phyloP scores from a whole-genome alignment of 352 stramenopile species.

The Elongisporangium undulatum region DNA sequence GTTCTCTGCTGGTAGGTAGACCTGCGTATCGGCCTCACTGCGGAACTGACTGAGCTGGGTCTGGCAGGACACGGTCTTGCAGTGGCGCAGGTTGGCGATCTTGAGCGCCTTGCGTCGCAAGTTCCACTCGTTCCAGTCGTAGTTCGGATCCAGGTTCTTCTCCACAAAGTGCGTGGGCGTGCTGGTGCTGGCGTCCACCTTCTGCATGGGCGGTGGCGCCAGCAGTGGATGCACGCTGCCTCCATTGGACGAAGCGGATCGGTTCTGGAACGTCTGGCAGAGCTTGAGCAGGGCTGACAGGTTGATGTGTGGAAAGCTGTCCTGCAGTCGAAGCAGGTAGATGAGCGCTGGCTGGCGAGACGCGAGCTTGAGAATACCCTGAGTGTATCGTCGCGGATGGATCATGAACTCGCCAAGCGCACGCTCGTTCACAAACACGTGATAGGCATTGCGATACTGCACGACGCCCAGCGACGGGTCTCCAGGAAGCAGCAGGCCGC shows the following conservation, averaged over 20 bases:
- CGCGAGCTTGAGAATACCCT: constrained; percentile 65
- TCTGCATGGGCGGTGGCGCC: constrained; percentile 40
- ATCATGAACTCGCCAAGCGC: constrained; percentile 88
- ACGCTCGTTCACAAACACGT: constrained; percentile 91
- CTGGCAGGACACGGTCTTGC: constrained; percentile 84
- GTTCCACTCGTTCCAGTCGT: constrained; percentile 95
- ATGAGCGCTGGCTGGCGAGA: constrained; percentile 86
- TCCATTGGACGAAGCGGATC: constrained; percentile 11
- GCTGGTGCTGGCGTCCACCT: constrained; percentile 84
- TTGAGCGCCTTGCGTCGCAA: constrained; percentile 87
- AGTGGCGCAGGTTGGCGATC: constrained; percentile 90
- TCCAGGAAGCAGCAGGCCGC: constrained; percentile 87
- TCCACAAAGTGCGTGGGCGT: constrained; percentile 92
- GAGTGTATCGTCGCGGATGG: constrained; percentile 74
- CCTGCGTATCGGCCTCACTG: constrained; percentile 84
- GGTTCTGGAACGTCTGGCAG: constrained; percentile 31
- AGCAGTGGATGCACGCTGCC: constrained; percentile 57
- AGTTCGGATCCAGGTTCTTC: constrained; percentile 88
- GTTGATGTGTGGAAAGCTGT: constrained; percentile 76
- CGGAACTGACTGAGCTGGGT: constrained; percentile 89
- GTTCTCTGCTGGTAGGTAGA: constrained; percentile 63
- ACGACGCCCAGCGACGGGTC: constrained; percentile 91
- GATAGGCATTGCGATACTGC: constrained; percentile 85
- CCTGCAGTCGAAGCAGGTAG: constrained; percentile 88
- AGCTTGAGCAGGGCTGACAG: constrained; percentile 69